Base-by-base conservation (phyloP, 2,329 filamentous ascomycete species). In the Lasiodiplodia sp. region DNA sequence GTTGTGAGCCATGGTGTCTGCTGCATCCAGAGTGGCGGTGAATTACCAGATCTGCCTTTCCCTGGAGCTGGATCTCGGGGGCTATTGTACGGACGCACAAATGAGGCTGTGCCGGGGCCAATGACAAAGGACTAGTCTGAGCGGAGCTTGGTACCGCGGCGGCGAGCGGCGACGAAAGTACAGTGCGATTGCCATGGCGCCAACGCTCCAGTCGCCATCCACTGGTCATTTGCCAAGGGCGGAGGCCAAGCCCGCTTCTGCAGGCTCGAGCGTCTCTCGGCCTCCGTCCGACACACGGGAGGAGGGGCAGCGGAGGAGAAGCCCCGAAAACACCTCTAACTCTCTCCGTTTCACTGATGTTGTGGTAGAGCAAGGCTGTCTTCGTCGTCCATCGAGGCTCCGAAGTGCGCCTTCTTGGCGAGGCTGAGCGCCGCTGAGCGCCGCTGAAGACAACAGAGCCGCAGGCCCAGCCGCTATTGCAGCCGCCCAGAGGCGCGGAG, bases 171-270 rank as follows among this genome's bases (percentile, higher is more conserved):
- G 37, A 62, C 38, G 23, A 28, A 51, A 63, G 40, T 18, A 28
- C 58, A 25, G 10, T 51, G 12, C 40, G 16, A 16, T n/a, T 51
- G 58, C 25, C 58, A 28, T 34, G 58, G 58, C 58, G 58, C 58
- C 58, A 63, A 51, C 44, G 47, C 34, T 1, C 40, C 38, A 34
- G n/a, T 44, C 8, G 21, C 25, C 23, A 44, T 8, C 28, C 60
- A 51, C 44, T 8, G 47, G 28, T 38, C 31, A 21, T 10, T 21
- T 38, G 60, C 60, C 60, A 64, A 64, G 60, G 47, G 60, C 60
- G 60, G 60, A 64, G 60, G 60, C 60, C 60, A 64, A 64, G 60
- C 28, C 60, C 60, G 60, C 60, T n/a, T 21, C 6, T 64, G 60
- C 60, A 64, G 40, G 58, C 40, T 18, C 14, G 57, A n/a, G 8